These are phyloP conservation scores for Rubia yunnanensis DNA, from an alignment of 257 asterid species.

Conservation along the genomic window DNA sequence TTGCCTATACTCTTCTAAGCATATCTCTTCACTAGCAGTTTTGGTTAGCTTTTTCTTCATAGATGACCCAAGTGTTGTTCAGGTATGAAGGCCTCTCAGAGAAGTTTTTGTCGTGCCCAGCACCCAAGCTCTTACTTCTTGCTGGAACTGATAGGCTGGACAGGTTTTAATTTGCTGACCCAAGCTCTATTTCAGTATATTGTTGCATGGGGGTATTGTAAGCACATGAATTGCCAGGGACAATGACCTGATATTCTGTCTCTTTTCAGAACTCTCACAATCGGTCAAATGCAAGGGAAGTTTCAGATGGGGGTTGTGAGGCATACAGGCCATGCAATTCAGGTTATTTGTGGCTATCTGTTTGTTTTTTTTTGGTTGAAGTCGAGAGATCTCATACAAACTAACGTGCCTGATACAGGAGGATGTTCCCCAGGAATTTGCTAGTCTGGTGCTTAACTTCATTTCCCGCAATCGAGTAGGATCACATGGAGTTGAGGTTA, in stretches of 20 bases:
- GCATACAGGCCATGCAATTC: conserved; percentile 96
- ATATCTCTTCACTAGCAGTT: not conserved
- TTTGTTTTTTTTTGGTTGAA: not conserved
- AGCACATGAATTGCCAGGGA: not conserved
- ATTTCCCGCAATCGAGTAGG: conserved; percentile 78
- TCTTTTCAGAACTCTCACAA: conserved; percentile 72
- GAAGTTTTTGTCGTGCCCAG: conserved; percentile 68
- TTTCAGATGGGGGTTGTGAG: conserved; percentile 93
- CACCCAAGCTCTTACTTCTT: conserved; percentile 86
- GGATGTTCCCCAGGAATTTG: conserved; percentile 88
- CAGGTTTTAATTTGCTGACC: conserved; percentile 40
- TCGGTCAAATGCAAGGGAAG: conserved; percentile 98
- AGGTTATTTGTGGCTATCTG: conserved; percentile 33
- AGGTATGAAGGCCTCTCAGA: conserved; percentile 99
- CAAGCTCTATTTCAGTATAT: not conserved
- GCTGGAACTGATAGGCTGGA: conserved; percentile 98
- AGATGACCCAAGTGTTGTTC: conserved; percentile 14
- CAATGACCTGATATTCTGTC: conserved; percentile 11
- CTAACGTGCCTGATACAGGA: conserved; percentile 42
- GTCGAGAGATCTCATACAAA: conserved; percentile 7
- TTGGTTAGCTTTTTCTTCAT: not conserved
- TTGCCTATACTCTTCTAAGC: not conserved
- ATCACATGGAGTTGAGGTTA: conserved; percentile 71
- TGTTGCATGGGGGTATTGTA: not conserved
- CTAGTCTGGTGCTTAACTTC: conserved; percentile 56